Evolutionary conservation across 108 stramenopile species (phyloP), one percentile per base, ranked within the genome.

Genomic region (Nitzschia inconspicua): DNA sequence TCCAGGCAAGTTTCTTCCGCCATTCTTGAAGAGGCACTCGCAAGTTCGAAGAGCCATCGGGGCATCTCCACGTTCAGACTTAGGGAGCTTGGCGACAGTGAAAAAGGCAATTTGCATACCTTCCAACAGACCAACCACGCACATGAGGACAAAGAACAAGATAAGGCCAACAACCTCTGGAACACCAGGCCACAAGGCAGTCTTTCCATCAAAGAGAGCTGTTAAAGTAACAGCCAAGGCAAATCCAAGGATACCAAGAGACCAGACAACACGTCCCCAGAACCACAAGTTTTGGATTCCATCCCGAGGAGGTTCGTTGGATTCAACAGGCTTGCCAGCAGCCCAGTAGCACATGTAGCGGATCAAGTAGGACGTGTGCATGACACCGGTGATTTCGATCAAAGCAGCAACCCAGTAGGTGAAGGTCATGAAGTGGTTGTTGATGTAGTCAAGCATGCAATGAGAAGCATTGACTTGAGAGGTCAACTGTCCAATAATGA

Each of bases 61-160:
- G 42, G 55, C 37, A 7, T 40, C 50, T 53, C 78, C 75, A 39
- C 75, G 78, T 31, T 82, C 80, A 1, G 46, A 30, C 54, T 62
- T 64, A 1, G 55, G 47, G 18, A 92, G 40, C 77, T 87, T 92
- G 68, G 85, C 72, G 25, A 83, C 79, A 34, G 85, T 72, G 54
- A 92, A 92, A 75, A 84, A 86, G 57, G 91, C 91, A 72, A 92
- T 89, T 63, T 92, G 91, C 85, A 88, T 92, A 50, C 79, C 91
- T 68, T 92, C 91, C 16, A 92, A 70, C 44, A 85, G 75, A 69
- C 91, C 91, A 40, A 89, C 84, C 44, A 84, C 54, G 54, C 55
- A 61, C 72, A 84, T 73, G 52, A 92, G 70, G 53, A 88, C 66
- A 47, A 88, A 76, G 66, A 92, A 80, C 29, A 89, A 49, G 55